phyloP scores from a whole-genome alignment of 495 filamentous ascomycete genomes.

The Rhypophila decipiens region DNA sequence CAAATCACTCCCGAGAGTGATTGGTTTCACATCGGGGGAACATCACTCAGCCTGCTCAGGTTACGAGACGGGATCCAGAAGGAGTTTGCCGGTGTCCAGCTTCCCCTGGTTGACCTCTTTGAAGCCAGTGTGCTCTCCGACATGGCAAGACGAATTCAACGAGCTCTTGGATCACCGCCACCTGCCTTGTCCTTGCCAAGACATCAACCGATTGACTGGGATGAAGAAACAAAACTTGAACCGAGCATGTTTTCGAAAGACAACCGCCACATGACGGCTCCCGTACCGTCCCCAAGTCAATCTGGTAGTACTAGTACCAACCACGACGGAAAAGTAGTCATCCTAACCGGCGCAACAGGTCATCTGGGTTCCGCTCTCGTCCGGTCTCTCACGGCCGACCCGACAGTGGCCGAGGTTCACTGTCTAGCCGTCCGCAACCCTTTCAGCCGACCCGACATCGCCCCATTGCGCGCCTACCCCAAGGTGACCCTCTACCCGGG shows the following conservation, averaged over 20 bases:
- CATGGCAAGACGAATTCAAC: slow-evolving; percentile 22
- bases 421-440: slow-evolving; percentile 16
- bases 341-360: slow-evolving; percentile 25
- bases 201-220: slow-evolving; percentile 18
- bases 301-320: background rate
- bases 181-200: background rate
- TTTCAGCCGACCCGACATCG: slow-evolving; percentile 9
- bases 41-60: slow-evolving; percentile 25
- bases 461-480: slow-evolving; percentile 18
- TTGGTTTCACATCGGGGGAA: slow-evolving; percentile 37
- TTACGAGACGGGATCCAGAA: slow-evolving; percentile 17
- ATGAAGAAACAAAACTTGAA: slow-evolving; percentile 16
- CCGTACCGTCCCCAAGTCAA: background rate
- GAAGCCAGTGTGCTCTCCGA: slow-evolving; percentile 18
- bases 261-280: background rate
- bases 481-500: slow-evolving; percentile 36
- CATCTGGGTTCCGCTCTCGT: background rate
- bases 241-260: background rate
- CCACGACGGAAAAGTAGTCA: slow-evolving; percentile 3
- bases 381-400: background rate
- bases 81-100: slow-evolving; percentile 1
- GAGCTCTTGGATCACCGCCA: background rate
- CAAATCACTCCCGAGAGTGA: slow-evolving; percentile 10
- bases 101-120: slow-evolving; percentile 20
- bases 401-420: slow-evolving; percentile 9